phyloP scores from a whole-genome alignment of 2,329 filamentous ascomycete genomes.

The Periconia sp. region DNA sequence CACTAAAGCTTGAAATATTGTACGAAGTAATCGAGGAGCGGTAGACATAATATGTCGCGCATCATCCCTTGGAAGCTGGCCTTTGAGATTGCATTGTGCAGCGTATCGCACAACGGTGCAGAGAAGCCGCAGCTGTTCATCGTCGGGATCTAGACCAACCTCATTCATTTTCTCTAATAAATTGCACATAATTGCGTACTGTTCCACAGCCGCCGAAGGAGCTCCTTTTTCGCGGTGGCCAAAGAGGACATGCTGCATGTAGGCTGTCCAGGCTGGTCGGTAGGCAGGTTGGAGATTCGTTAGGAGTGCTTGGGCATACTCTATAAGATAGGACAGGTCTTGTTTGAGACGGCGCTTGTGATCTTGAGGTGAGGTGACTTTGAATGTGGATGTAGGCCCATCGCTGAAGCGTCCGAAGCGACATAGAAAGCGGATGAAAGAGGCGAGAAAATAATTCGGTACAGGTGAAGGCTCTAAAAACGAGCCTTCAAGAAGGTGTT shows the following conservation, averaged over 20 bases:
- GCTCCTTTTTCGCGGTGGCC: not conserved
- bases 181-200: slow-evolving; percentile 30
- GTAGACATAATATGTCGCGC: slow-evolving; percentile 20
- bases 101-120: slow-evolving; percentile 41
- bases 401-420: slow-evolving; percentile 31
- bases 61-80: slow-evolving; percentile 12
- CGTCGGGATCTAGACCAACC: slow-evolving; percentile 42
- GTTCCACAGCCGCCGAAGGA: slow-evolving; percentile 6
- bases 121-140: slow-evolving; percentile 33
- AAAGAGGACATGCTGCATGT: slow-evolving; percentile 29
- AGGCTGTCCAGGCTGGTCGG: slow-evolving; percentile 37
- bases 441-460: slow-evolving; percentile 32
- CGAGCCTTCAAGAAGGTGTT: slow-evolving; percentile 26
- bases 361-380: slow-evolving; percentile 15
- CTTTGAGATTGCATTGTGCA: slow-evolving; percentile 26
- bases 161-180: slow-evolving; percentile 34
- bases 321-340: slow-evolving; percentile 32
- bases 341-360: slow-evolving; percentile 23
- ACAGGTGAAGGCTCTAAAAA: slow-evolving; percentile 17
- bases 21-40: slow-evolving; percentile 27
- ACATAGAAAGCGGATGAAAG: slow-evolving; percentile 40
- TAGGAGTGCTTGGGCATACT: slow-evolving; percentile 38
- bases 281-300: slow-evolving; percentile 27
- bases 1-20: slow-evolving; percentile 33
- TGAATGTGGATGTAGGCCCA: slow-evolving; percentile 5